Evolutionary conservation across 2,329 filamentous ascomycete genomes (phyloP), one percentile per base, ranked within the genome.

Genomic region (Plenodomus lindquistii): DNA sequence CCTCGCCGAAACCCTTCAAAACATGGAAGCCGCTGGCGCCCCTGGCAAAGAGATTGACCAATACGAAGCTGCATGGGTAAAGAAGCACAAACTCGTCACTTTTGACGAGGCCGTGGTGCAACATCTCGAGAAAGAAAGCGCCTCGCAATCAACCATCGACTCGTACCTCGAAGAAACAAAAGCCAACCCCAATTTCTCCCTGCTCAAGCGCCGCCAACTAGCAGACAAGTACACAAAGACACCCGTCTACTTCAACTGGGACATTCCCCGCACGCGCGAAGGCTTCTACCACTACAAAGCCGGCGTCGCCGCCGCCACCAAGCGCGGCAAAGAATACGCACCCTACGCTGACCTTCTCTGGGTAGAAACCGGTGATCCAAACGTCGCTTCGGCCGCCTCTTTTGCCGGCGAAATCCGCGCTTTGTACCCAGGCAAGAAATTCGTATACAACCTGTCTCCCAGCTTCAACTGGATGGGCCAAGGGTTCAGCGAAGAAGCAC

Each of bases 381-480:
- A 85, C 59, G 90, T 97, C 10, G 73, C 83, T 42, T 89, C 95
- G 27, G 91, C 90, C 0, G 78, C 82, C 3, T 79, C 81, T 42
- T 91, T 99, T 42, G 89, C 89, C 11, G 81, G 82, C 10, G 83
- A 91, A 38, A 94, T 99, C 52, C 85, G 88, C 45, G 74, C 77
- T 0, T 78, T 75, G 3, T 79, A 84, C 63, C 90, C 91, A 0
- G 85, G 84, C 52, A 97, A 97, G 81, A 88, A 89, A 29, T 82
- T 99, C 19, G 93, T 97, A 0, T 99, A 99, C 78, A 99, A 99
- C 76, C 82, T 99, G 1, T 92, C 87, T 4, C 94, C 94, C 1
- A 96, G 90, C 8, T 99, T 99, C 82, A 97, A 99, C 80, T 99
- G 94, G 94, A 94, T 95, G 85, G 85, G 85, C 10, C 92, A 97